phyloP scores from a whole-genome alignment of 148 eudicot genomes.

The Vaccinium corymbosum region DNA sequence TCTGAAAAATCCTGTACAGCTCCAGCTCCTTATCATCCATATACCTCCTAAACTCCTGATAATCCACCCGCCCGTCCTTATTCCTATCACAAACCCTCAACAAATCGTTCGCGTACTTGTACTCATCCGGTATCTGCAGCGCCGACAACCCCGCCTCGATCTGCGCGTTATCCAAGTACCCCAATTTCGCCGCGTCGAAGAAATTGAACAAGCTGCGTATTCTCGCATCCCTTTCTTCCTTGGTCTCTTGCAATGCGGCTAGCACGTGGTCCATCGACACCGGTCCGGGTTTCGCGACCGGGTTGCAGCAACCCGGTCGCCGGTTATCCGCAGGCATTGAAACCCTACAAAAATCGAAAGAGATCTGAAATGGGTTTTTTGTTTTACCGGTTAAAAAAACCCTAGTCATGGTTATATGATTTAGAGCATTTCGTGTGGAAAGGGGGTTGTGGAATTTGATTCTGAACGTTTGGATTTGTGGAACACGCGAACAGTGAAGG shows the following conservation, averaged over 20 bases:
- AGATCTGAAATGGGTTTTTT: constrained; percentile 15
- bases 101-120: constrained; percentile 90
- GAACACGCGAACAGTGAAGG: constrained; percentile 12
- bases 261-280: constrained; percentile 83
- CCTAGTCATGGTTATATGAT: background rate
- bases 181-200: constrained; percentile 58
- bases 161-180: constrained; percentile 61
- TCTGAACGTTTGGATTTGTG: background rate
- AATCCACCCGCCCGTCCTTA: constrained; percentile 85
- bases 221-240: constrained; percentile 78
- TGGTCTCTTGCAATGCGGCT: constrained; percentile 67
- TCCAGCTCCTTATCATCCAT: constrained; percentile 99
- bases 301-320: constrained; percentile 50
- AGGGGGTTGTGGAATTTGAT: background rate
- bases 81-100: constrained; percentile 76
- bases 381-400: background rate
- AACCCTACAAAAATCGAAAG: background rate
- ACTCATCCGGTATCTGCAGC: constrained; percentile 75
- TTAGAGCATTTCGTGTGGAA: background rate
- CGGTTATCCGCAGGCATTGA: constrained; percentile 16
- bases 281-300: constrained; percentile 67
- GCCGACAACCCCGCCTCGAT: constrained; percentile 76
- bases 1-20: constrained; percentile 84
- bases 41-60: constrained; percentile 77
- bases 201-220: constrained; percentile 63